Evolutionary conservation across 2,329 filamentous ascomycete genomes (phyloP).

Genomic region (Aspergillus unguis): DNA sequence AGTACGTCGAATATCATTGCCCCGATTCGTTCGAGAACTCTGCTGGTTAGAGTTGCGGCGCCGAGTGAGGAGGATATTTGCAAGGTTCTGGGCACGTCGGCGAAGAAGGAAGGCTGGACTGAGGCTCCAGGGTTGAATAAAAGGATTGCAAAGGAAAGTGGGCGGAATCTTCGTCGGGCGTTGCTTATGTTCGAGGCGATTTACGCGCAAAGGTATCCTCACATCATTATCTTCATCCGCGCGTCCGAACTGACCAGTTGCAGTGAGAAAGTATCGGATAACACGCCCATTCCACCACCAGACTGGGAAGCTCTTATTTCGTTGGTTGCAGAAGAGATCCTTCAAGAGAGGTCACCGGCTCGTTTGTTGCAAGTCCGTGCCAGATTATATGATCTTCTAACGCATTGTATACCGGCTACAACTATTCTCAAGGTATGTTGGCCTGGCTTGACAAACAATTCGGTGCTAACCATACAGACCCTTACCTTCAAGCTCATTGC

Average conservation of each 20-base stretch:
- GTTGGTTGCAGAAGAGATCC: constrained; percentile 87
- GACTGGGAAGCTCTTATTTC: constrained; percentile 94
- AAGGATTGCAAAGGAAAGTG: constrained; percentile 85
- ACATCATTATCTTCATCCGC: background rate
- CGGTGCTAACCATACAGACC: constrained; percentile 49
- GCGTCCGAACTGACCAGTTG: background rate
- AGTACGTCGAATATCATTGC: constrained; percentile 98
- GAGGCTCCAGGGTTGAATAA: constrained; percentile 70
- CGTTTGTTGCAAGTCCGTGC: constrained; percentile 83
- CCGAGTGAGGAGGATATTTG: constrained; percentile 84
- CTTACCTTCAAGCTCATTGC: constrained; percentile 89
- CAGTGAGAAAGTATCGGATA: constrained; percentile 86
- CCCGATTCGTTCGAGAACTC: constrained; percentile 87
- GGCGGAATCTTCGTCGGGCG: constrained; percentile 82
- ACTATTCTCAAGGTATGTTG: constrained; percentile 72
- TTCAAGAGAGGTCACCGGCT: constrained; percentile 87
- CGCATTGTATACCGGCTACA: constrained; percentile 93
- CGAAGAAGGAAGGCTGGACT: constrained; percentile 81
- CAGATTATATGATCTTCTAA: constrained; percentile 94
- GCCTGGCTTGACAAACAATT: background rate
- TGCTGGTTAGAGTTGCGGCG: constrained; percentile 87
- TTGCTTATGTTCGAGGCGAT: constrained; percentile 96
- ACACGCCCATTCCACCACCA: constrained; percentile 84
- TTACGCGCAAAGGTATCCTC: constrained; percentile 85
- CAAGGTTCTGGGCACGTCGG: constrained; percentile 64